Evolutionary conservation across 2,329 filamentous ascomycete species (phyloP), one percentile per base, ranked within the genome.

Genomic region (Akanthomyces muscarius): DNA sequence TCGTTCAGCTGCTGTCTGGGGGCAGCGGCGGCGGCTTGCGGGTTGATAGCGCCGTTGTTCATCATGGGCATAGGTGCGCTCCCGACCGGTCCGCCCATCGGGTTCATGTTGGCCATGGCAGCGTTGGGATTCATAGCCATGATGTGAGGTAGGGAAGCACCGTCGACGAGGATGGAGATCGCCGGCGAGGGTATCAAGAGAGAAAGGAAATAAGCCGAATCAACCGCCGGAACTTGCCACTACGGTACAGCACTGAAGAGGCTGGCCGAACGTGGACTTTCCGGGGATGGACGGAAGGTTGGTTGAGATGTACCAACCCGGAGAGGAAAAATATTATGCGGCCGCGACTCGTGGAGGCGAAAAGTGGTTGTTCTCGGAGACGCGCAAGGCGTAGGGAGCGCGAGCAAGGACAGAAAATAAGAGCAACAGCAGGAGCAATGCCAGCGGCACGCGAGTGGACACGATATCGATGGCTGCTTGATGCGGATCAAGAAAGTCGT

Each of bases 101-200:
- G 80, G 72, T 82, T 85, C 85, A 91, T 90, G 72, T 81, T 83
- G 72, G 82, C 83, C 87, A 92, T 90, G 72, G 84, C 76, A 50
- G 78, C 73, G 78, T 85, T 88, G 74, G 76, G 80, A 80, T 85
- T 88, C 83, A 86, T 86, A 70, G 73, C 70, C 69, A 71, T 72
- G 65, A 63, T 67, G 45, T 30, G 58, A 54, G 44, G 50, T 6
- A 41, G 61, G 28, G 45, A 42, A 42, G 56, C 38, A 38, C 42
- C 28, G 52, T 52, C 60, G 61, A 48, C 55, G 48, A 47, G 30
- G 38, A 55, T 45, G 13, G 7, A 25, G 36, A 48, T 55, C 60
- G 51, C 28, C 42, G 52, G 33, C 42, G 44, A 63, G 64, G 58
- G 58, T 61, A 66, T 63, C 65, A 61, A 48, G 66, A 66, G 65